phyloP scores from a whole-genome alignment of 192 early-diverging fungal species.

The Coemansia brasiliensis region DNA sequence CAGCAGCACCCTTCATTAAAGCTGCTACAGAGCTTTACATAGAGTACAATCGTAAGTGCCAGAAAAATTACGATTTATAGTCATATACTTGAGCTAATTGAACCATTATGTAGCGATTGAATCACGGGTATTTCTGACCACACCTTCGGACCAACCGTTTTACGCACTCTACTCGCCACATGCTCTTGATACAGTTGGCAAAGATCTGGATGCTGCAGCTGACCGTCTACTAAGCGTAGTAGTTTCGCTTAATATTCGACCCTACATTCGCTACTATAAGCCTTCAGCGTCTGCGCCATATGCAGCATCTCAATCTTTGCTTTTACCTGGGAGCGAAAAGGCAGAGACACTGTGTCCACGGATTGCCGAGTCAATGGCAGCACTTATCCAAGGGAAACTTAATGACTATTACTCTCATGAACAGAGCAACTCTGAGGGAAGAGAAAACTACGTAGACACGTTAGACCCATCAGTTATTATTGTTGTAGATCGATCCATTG shows the following conservation, averaged over 20 bases:
- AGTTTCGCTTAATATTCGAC: slow-evolving; percentile 34
- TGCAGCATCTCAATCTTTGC: neutral
- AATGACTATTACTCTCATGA: slow-evolving; percentile 69
- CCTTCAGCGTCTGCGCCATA: slow-evolving; percentile 7
- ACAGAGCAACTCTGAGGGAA: slow-evolving; percentile 21
- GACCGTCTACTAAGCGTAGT: slow-evolving; percentile 49
- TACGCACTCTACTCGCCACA: slow-evolving; percentile 55
- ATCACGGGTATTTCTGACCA: slow-evolving; percentile 52
- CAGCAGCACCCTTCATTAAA: slow-evolving; percentile 39
- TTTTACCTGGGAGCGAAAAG: neutral
- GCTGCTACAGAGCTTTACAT: slow-evolving; percentile 47
- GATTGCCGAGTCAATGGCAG: slow-evolving; percentile 44
- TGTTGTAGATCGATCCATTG: slow-evolving; percentile 87
- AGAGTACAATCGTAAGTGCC: slow-evolving; percentile 52
- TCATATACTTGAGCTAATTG: neutral
- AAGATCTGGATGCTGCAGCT: slow-evolving; percentile 46
- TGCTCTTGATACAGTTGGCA: slow-evolving; percentile 9
- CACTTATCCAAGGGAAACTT: slow-evolving; percentile 60
- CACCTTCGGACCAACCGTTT: slow-evolving; percentile 50
- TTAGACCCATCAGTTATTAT: slow-evolving; percentile 74
- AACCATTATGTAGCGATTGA: slow-evolving; percentile 37
- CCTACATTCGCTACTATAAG: slow-evolving; percentile 48
- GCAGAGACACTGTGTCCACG: slow-evolving; percentile 8
- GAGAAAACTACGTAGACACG: neutral
- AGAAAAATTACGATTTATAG: neutral